Base-by-base conservation (phyloP, 345 rosid genomes). In the Hibiscus trionum region DNA sequence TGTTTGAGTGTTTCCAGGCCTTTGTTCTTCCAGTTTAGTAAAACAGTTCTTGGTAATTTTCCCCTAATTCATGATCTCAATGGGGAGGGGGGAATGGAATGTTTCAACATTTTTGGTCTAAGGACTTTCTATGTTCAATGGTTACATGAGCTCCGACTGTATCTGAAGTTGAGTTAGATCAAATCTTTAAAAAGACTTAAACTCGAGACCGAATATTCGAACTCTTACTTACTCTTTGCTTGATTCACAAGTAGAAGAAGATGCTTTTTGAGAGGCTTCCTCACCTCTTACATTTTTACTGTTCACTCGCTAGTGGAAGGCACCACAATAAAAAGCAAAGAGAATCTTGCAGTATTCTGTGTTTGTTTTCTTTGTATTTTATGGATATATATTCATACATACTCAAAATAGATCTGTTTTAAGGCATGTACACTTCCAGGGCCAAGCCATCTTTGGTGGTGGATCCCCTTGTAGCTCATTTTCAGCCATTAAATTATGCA, bases 241-340 rank as follows among this genome's bases (percentile, higher is more conserved):
- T 24, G 58, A 14, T 37, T 42, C 55, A 42, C 66, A 58, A 71
- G 56, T 7, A 56, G 19, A 37, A 17, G 37, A 21, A 71, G 63
- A 71, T 58, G 65, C 53, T 70, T 70, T 7, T 16, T 26, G 63
- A 59, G 73, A 37, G 21, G 2, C 33, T 57, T 35, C 14, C 50
- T 79, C 27, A 29, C 24, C 24, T 21, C 24, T 21, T 1, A 21
- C 24, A 21, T 21, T 21, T 21, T 21, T 21, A 21, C 24, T 21
- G 24, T 21, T 21, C 24, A 21, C 24, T 21, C 24, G 1, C 15
- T 69, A 33, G 72, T 52, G 61, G 62, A 17, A 26, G 49, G 3
- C 49, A 69, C n/a, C 12, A 6, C 33, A 17, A 53, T 53, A 69
- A 53, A 53, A 53, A 69, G 50, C 72, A 69, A 69, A 69, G 72